A percentile compares a stretch with the other conserved stretches of the same genome.
Conservation (phyloP, 306 rosid genomes). For the Prinsepia uniflora region DNA sequence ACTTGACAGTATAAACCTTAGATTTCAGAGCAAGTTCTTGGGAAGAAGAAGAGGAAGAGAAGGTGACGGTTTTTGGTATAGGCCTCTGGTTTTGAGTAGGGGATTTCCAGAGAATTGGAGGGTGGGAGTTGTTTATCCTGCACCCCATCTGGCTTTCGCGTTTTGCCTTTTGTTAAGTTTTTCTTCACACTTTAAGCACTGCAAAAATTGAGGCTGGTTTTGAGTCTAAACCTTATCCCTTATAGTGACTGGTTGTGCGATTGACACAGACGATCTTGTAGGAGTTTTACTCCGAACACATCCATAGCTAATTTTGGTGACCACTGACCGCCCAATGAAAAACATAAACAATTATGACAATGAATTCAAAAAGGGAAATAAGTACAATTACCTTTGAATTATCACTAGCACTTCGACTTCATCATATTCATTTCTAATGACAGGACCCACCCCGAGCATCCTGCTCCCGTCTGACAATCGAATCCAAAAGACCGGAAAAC, state of each 20-base stretch:
- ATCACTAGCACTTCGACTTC: too few relatives aligned
- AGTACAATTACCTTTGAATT: too few relatives aligned
- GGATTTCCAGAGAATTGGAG: conserved; percentile 43
- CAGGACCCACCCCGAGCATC: too few relatives aligned
- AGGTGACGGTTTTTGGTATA: conserved; percentile 32
- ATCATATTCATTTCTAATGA: too few relatives aligned
- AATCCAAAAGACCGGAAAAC: too few relatives aligned
- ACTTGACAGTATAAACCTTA: conserved; percentile 36
- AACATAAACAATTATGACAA: too few relatives aligned
- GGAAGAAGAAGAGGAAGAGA: conserved; percentile 41
- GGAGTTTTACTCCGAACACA: background rate
- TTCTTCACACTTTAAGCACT: background rate
- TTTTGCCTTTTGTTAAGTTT: background rate
- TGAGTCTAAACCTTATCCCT: conserved; percentile 47
- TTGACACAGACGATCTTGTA: conserved; percentile 9
- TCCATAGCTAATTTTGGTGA: background rate
- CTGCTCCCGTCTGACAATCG: too few relatives aligned
- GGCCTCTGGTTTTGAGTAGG: conserved; percentile 29
- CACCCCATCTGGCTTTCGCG: conserved; percentile 42
- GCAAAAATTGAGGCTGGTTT: conserved; percentile 36
- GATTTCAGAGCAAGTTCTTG: conserved; percentile 23
- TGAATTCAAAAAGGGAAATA: too few relatives aligned
- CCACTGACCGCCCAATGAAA: background rate
- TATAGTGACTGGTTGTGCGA: conserved; percentile 14
- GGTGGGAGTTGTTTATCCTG: conserved; percentile 44